phyloP scores from a whole-genome alignment of 495 filamentous ascomycete species.

The Cercophora sp. region DNA sequence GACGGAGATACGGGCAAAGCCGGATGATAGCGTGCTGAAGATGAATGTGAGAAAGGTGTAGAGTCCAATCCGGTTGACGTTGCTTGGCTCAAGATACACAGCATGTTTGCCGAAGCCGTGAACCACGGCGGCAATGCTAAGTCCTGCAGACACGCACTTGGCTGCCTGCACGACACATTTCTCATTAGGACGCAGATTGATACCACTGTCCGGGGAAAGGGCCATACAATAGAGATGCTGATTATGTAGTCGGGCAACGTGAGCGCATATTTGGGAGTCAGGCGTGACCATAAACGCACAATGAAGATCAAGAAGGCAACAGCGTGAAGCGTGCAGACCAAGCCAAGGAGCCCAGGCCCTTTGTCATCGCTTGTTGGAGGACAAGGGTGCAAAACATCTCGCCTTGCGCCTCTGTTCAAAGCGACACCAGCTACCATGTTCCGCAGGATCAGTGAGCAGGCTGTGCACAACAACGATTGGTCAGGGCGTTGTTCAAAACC shows the following conservation, averaged over 20 bases:
- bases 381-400: too few relatives aligned
- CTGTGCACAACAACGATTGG: too few relatives aligned
- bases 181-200: neutral
- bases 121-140: neutral
- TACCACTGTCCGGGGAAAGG: neutral
- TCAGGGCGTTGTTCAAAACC: too few relatives aligned
- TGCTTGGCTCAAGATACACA: neutral
- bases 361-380: neutral
- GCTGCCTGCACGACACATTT: neutral
- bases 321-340: neutral
- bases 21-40: neutral
- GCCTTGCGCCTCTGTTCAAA: too few relatives aligned
- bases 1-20: conserved; percentile 7
- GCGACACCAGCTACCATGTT: too few relatives aligned
- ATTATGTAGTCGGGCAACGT: conserved; percentile 6
- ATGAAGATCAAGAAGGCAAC: neutral
- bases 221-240: neutral
- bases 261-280: neutral
- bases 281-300: conserved; percentile 1
- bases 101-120: conserved; percentile 8
- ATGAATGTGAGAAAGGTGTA: neutral
- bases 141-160: neutral
- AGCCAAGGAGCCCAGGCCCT: neutral
- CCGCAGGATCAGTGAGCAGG: too few relatives aligned
- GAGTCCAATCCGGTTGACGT: neutral